Evolutionary conservation across 805 yeast genomes (phyloP).

Genomic region (Pichia rugopelliculosa): DNA sequence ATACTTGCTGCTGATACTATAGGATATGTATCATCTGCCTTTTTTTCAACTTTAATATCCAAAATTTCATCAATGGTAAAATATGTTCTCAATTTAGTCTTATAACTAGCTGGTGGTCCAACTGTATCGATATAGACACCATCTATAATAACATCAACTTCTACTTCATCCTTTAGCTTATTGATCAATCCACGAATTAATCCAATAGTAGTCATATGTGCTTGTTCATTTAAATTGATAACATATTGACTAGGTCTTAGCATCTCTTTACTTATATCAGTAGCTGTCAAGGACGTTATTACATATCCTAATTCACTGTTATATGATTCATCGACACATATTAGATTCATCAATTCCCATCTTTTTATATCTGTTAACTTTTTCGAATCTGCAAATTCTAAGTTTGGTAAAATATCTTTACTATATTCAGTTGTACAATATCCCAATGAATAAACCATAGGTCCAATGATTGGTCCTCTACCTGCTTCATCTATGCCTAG

Average conservation of each 20-base stretch:
- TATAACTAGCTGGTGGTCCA: slow-evolving; percentile 88
- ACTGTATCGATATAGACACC: slow-evolving; percentile 92
- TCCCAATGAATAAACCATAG: slow-evolving; percentile 93
- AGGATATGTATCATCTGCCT: slow-evolving; percentile 90
- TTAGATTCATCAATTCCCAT: slow-evolving; percentile 47
- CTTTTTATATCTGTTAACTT: slow-evolving; percentile 70
- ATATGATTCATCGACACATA: slow-evolving; percentile 39
- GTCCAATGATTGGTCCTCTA: slow-evolving; percentile 95
- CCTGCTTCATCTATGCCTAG: slow-evolving; percentile 99
- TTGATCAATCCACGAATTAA: slow-evolving; percentile 60
- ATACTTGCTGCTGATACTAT: slow-evolving; percentile 92
- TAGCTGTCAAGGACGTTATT: slow-evolving; percentile 75
- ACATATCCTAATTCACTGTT: slow-evolving; percentile 74
- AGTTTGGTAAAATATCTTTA: slow-evolving; percentile 38
- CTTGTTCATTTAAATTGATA: slow-evolving; percentile 86
- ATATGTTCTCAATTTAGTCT: slow-evolving; percentile 55
- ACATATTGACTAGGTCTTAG: slow-evolving; percentile 43
- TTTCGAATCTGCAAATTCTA: slow-evolving; percentile 92
- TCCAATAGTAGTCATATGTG: slow-evolving; percentile 87
- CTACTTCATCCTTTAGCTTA: slow-evolving; percentile 14
- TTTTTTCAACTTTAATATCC: slow-evolving; percentile 78
- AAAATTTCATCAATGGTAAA: slow-evolving; percentile 51
- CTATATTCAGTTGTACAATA: slow-evolving; percentile 58
- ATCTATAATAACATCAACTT: slow-evolving; percentile 49
- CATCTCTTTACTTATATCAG: slow-evolving; percentile 88